phyloP scores from a whole-genome alignment of 257 asterid genomes.

The Solanum clarkiae region DNA sequence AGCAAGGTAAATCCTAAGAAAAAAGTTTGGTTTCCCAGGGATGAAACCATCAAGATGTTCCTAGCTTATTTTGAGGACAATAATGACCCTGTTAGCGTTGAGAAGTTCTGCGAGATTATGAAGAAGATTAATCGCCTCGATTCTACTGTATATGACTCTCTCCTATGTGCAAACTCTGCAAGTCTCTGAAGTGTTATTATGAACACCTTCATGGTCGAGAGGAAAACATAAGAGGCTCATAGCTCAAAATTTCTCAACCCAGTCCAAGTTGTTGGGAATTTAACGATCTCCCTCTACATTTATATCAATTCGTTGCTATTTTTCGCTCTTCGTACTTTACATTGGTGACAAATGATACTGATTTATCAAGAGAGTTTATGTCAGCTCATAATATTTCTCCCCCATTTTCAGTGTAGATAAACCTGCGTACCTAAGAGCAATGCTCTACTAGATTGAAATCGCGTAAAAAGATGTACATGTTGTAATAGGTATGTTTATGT shows the following conservation, averaged over 20 bases:
- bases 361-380: background rate
- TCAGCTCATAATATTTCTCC: background rate
- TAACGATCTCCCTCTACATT: background rate
- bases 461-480: too few relatives aligned
- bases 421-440: background rate
- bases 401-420: background rate
- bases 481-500: too few relatives aligned
- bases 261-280: background rate
- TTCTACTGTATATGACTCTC: constrained; percentile 13
- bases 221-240: background rate
- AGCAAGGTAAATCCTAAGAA: constrained; percentile 10
- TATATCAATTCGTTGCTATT: background rate
- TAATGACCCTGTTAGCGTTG: constrained; percentile 25
- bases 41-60: constrained; percentile 39
- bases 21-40: constrained; percentile 34
- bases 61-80: constrained; percentile 34
- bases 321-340: background rate
- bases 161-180: constrained; percentile 12
- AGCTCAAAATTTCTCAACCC: background rate
- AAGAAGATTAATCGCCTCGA: constrained; percentile 34
- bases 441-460: too few relatives aligned
- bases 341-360: background rate
- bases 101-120: constrained; percentile 43
- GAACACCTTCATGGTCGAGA: background rate
- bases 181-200: constrained; percentile 1